These are phyloP conservation scores for Xylariaceae sp. DNA, from an alignment of 2,329 filamentous ascomycete species.

Conservation along the genomic window DNA sequence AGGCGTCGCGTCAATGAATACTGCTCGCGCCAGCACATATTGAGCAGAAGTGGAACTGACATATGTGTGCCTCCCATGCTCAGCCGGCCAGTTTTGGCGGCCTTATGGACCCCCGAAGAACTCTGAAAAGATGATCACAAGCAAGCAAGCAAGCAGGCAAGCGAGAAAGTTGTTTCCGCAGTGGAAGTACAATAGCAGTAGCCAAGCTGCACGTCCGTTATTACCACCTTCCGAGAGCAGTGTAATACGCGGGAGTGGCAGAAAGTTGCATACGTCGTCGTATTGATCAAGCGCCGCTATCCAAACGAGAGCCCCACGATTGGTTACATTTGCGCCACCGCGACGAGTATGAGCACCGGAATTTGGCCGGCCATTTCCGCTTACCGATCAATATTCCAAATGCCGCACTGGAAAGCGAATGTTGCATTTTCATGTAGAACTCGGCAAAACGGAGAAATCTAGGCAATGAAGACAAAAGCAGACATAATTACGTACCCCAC, in stretches of 20 bases:
- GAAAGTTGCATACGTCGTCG: neutral
- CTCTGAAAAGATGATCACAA: neutral
- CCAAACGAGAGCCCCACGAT: neutral
- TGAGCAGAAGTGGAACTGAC: slow-evolving; percentile 1
- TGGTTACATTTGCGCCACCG: slow-evolving; percentile 20
- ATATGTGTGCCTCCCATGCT: neutral
- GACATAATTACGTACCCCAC: no score
- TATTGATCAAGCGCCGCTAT: slow-evolving; percentile 19
- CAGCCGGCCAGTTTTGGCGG: slow-evolving; percentile 15
- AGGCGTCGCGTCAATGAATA: neutral
- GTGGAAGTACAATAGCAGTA: neutral
- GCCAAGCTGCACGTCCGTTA: neutral
- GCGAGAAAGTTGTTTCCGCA: neutral
- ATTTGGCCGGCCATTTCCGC: slow-evolving; percentile 2
- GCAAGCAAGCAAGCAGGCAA: no score
- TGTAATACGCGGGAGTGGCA: neutral
- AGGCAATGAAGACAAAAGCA: no score
- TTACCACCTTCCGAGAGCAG: slow-evolving; percentile 24
- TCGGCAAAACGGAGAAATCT: no score
- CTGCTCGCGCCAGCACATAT: slow-evolving; percentile 1
- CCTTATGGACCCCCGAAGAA: slow-evolving; percentile 10
- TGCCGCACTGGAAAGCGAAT: slow-evolving; percentile 3
- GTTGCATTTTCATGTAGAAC: no score
- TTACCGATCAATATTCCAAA: slow-evolving; percentile 12
- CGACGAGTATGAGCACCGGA: slow-evolving; percentile 8